A percentile compares a stretch with the other conserved stretches of the same genome.
phyloP scores from a whole-genome alignment of 495 filamentous ascomycete species.

The Aspergillus bridgeri region DNA sequence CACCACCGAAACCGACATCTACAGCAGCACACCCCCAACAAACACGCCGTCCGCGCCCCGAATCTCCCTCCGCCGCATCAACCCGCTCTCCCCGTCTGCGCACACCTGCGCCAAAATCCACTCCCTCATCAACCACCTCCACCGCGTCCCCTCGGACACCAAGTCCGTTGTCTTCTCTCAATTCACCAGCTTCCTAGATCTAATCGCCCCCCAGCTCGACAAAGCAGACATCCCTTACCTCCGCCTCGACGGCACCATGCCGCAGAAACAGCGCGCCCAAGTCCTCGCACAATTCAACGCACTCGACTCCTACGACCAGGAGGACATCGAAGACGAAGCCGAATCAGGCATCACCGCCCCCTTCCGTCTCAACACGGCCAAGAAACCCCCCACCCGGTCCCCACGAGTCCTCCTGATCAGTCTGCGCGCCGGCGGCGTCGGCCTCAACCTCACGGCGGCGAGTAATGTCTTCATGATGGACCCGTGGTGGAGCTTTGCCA shows the following conservation, averaged over 20 bases:
- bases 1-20: conserved; percentile 26
- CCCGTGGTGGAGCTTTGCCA: conserved; percentile 97
- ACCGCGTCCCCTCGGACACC: conserved; percentile 61
- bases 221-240: conserved; percentile 71
- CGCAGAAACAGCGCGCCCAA: conserved; percentile 75
- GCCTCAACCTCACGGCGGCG: conserved; percentile 85
- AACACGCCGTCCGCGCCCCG: conserved; percentile 46
- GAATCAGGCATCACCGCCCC: conserved; percentile 7
- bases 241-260: conserved; percentile 87
- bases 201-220: conserved; percentile 75
- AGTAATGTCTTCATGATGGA: conserved; percentile 97
- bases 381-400: conserved; percentile 8
- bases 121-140: conserved; percentile 70
- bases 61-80: conserved; percentile 78
- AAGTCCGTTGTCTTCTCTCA: conserved; percentile 95
- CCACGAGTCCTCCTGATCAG: conserved; percentile 70
- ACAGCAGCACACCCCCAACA: conserved; percentile 29
- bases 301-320: conserved; percentile 39
- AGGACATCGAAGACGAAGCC: conserved; percentile 28
- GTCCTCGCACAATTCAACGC: conserved; percentile 68
- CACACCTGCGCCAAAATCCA: conserved; percentile 79
- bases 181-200: conserved; percentile 93
- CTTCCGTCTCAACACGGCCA: conserved; percentile 29
- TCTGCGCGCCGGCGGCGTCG: conserved; percentile 88
- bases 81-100: conserved; percentile 59